Conservation (phyloP, 352 stramenopile genomes). For the Phytophthora pisi region DNA sequence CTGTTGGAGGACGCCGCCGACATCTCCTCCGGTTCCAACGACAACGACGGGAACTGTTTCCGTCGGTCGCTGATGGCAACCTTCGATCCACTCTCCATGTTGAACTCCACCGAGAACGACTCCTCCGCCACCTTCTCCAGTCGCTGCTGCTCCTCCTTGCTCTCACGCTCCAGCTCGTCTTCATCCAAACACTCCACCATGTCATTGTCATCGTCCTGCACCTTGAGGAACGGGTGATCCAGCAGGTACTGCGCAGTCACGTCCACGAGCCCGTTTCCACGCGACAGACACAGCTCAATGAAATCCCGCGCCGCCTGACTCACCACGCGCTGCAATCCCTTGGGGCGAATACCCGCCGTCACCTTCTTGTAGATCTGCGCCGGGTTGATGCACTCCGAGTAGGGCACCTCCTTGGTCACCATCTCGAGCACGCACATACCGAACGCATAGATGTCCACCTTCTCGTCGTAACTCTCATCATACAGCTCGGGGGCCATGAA, state of each 20-base stretch:
- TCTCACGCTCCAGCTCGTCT: constrained; percentile 65
- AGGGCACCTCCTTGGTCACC: constrained; percentile 98
- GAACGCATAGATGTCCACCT: constrained; percentile 98
- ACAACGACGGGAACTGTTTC: constrained; percentile 63
- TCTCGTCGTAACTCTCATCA: constrained; percentile 98
- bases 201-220: constrained; percentile 77
- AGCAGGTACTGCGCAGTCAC: constrained; percentile 84
- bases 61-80: constrained; percentile 45
- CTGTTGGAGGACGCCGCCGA: constrained; percentile 37
- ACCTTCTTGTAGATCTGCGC: constrained; percentile 94
- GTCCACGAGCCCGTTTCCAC: constrained; percentile 80
- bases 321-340: constrained; percentile 72
- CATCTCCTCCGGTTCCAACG: constrained; percentile 57
- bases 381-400: constrained; percentile 95
- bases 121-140: constrained; percentile 62
- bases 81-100: constrained; percentile 81
- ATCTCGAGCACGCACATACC: constrained; percentile 99
- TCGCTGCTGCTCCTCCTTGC: constrained; percentile 52
- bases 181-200: constrained; percentile 79
- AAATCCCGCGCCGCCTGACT: constrained; percentile 80
- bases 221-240: constrained; percentile 77
- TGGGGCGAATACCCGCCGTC: constrained; percentile 80
- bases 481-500: constrained; percentile 99
- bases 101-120: constrained; percentile 68
- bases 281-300: constrained; percentile 84